A percentile compares a stretch with the other conserved stretches of the same genome.
These are phyloP conservation scores for Amanita pallidorosea DNA, from an alignment of 768 basidiomycete species.

Conservation along the genomic window DNA sequence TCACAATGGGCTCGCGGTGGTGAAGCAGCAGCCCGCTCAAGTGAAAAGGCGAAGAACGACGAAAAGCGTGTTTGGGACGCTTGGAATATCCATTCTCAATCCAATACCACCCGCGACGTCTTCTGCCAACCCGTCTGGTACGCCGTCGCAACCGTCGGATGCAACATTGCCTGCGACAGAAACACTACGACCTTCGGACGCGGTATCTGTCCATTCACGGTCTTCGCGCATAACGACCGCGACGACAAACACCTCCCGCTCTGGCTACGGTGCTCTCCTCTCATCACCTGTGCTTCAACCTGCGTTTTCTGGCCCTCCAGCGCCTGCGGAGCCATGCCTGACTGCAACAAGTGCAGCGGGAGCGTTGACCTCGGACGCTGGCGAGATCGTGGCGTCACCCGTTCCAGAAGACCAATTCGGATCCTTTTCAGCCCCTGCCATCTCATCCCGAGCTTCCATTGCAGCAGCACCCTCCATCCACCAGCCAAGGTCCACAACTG, in stretches of 20 bases:
- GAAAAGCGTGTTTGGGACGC: conserved; percentile 60
- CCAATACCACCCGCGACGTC: conserved; percentile 22
- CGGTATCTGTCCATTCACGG: background rate
- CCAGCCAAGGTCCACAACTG: background rate
- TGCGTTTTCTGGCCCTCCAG: background rate
- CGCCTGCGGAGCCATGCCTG: background rate
- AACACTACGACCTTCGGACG: background rate
- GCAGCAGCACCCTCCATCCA: background rate
- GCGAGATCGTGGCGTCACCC: background rate
- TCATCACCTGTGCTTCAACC: conserved; percentile 2
- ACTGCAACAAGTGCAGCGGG: background rate
- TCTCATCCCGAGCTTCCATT: background rate
- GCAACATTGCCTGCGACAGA: background rate
- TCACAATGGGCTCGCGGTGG: background rate
- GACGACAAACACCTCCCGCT: background rate
- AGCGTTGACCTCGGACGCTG: background rate
- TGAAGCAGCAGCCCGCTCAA: conserved; percentile 9
- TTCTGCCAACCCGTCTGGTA: conserved; percentile 9
- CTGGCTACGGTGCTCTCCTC: background rate
- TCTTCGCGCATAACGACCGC: conserved; percentile 9
- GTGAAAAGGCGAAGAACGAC: conserved; percentile 27
- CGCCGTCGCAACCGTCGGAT: conserved; percentile 12
- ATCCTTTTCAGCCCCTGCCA: background rate
- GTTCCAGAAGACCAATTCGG: background rate
- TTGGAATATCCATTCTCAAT: conserved; percentile 61